phyloP scores from a whole-genome alignment of 192 early-diverging fungal species.

The Thoreauomyces humboldtii region DNA sequence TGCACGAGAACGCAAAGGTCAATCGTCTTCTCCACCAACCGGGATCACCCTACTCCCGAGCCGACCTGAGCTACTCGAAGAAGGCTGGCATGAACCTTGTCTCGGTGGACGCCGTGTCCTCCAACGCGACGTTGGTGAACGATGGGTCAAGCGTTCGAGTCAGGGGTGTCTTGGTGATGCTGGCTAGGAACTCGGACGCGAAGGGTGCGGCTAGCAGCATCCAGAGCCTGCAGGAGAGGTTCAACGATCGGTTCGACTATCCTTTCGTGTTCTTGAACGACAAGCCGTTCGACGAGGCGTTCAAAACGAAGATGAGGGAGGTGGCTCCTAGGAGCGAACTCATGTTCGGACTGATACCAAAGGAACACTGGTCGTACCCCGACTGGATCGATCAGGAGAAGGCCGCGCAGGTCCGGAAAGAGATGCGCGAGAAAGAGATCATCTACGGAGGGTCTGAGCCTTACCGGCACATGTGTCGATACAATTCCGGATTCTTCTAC shows the following conservation, averaged over 20 bases:
- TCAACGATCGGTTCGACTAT: constrained; percentile 73
- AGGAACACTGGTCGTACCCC: constrained; percentile 76
- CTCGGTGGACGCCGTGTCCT: not conserved
- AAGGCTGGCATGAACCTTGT: constrained; percentile 12
- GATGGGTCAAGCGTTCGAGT: constrained; percentile 25
- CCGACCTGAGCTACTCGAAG: constrained; percentile 8
- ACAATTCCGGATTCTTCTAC: constrained; percentile 74
- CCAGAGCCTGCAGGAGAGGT: constrained; percentile 66
- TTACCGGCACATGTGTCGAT: constrained; percentile 90
- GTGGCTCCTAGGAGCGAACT: constrained; percentile 18
- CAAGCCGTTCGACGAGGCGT: constrained; percentile 67
- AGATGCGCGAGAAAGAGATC: constrained; percentile 55
- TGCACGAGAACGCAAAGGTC: constrained; percentile 8
- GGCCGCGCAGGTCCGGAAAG: constrained; percentile 51
- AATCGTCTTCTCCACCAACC: constrained; percentile 22
- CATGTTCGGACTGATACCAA: constrained; percentile 64
- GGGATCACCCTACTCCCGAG: constrained; percentile 15
- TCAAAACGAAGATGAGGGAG: constrained; percentile 32
- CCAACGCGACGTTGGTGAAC: not conserved
- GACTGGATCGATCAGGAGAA: constrained; percentile 64
- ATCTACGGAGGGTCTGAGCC: constrained; percentile 72
- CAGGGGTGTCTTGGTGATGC: constrained; percentile 70
- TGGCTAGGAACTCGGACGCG: constrained; percentile 70
- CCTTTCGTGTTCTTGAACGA: constrained; percentile 86
- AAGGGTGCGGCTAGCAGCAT: constrained; percentile 62